Evolutionary conservation across 371 early-diverging fungal genomes (phyloP), one percentile per base, ranked within the genome.

Genomic region (Rhizomucor pusillus): DNA sequence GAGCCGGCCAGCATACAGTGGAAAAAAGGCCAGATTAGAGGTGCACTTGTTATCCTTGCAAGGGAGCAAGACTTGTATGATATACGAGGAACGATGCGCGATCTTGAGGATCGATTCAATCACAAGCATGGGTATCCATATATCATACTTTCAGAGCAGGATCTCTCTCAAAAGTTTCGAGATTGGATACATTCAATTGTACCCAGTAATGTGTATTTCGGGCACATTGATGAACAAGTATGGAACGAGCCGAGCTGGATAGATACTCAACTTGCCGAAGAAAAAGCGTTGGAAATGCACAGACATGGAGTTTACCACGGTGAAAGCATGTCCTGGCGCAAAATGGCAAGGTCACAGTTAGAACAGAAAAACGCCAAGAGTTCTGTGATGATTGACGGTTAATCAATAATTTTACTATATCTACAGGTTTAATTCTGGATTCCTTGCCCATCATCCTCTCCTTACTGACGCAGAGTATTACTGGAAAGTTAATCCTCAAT

Each of bases 351-450:
- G 65, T 25, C 3, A 22, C 24, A 18, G 2, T 25, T 47, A 47
- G 4, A 14, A 10, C 9, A 36, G 4, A n/a, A 29, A 24, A 9
- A 16, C 5, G 3, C 11, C 13, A 48, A 23, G 35, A 41, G 40
- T 25, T 36, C 34, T 57, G 25, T 24, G n/a, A n/a, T n/a, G n/a
- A n/a, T 47, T 5, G 10, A 10, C 47, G 9, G 24, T 11, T 3
- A 20, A n/a, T n/a, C n/a, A n/a, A n/a, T n/a, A n/a, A n/a, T n/a
- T n/a, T n/a, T n/a, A n/a, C 20, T 1, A 6, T 20, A 9, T 18
- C 24, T 20, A 6, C 56, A 80, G 89, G 48, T 94, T 85, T 60
- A 85, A 89, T 56, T 91, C 91, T 3, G 95, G 97, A 0, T 84
- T 87, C 62, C 84, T 98, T 59, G 92, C 81, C 50, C 66, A 78